These are phyloP conservation scores for Linnemannia exigua DNA, from an alignment of 192 early-diverging fungal genomes.

Conservation along the genomic window DNA sequence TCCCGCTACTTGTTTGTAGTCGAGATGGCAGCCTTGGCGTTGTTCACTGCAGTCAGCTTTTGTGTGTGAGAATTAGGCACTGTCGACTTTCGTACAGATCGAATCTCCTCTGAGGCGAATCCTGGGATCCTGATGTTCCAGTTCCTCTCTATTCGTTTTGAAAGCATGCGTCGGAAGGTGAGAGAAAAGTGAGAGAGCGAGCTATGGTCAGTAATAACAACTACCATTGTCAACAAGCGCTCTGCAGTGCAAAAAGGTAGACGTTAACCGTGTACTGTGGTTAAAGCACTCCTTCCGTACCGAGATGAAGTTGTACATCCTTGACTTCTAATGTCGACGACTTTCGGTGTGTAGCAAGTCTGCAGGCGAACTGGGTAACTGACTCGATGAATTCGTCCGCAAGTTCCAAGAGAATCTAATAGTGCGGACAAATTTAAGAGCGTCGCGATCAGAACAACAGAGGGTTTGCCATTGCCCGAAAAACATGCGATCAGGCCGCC, in stretches of 20 bases:
- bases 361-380: constrained; percentile 85
- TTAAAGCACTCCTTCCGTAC: constrained; percentile 56
- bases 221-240: background rate
- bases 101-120: constrained; percentile 85
- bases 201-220: background rate
- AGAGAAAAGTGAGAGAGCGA: too few species aligned
- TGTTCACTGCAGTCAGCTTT: constrained; percentile 72
- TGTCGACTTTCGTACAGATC: constrained; percentile 77
- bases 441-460: background rate
- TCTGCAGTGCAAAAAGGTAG: background rate
- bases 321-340: constrained; percentile 85
- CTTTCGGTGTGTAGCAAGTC: constrained; percentile 87
- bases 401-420: constrained; percentile 83
- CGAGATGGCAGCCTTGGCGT: constrained; percentile 55
- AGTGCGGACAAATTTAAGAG: background rate
- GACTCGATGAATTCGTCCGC: constrained; percentile 92
- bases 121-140: constrained; percentile 94
- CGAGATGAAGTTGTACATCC: constrained; percentile 88
- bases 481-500: background rate
- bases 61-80: constrained; percentile 76
- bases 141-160: constrained; percentile 72
- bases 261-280: background rate
- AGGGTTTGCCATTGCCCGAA: background rate
- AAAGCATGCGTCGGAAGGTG: background rate
- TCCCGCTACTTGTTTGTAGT: constrained; percentile 18